Base-by-base conservation (phyloP, 2,329 filamentous ascomycete genomes). In the Knufia fluminis region DNA sequence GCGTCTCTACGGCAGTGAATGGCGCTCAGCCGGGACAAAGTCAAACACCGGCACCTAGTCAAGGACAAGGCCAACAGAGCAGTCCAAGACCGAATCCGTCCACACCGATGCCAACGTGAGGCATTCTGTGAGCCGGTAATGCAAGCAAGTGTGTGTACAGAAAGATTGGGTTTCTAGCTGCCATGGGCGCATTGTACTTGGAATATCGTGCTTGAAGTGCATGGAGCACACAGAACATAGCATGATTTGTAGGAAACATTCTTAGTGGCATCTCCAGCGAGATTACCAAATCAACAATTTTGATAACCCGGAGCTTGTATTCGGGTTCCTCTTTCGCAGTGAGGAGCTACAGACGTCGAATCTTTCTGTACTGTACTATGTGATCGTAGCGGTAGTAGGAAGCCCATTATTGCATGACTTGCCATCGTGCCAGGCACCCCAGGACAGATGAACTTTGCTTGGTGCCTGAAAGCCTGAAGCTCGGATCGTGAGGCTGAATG, bases 41-140 rank as follows among this genome's bases (percentile, higher is more conserved):
- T 17, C 46, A 39, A 22, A 26, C 23, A 10, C 20, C 9, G 4
- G 24, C 4, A 28, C 28, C 9, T 6, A 32, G 45, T 45, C 56
- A 28, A 56, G 62, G 7, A 48, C 56, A 16, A 55, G 62, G 9
- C 46, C 57, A n/a, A 66, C 67, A 57, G 72, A 73, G 58, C 63
- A 72, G 55, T 48, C 55, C 55, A 3, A 49, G 52, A 33, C 55
- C 7, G 12, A 36, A n/a, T 17, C 12, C 42, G 8, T n/a, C 42
- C 10, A 45, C 42, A 14, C 42, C 42, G 8, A 45, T 45, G 42
- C 42, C 22, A 20, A 32, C 42, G 4, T 35, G 33, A 26, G 33
- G 33, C n/a, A n/a, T n/a, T n/a, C n/a, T n/a, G n/a, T 31, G 28
- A 31, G 7, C 28, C 28, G 14, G 28, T 31, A 31, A 7, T 6